Conservation (phyloP, 1,139 yeast species). For the Yamadazyma oceani region DNA sequence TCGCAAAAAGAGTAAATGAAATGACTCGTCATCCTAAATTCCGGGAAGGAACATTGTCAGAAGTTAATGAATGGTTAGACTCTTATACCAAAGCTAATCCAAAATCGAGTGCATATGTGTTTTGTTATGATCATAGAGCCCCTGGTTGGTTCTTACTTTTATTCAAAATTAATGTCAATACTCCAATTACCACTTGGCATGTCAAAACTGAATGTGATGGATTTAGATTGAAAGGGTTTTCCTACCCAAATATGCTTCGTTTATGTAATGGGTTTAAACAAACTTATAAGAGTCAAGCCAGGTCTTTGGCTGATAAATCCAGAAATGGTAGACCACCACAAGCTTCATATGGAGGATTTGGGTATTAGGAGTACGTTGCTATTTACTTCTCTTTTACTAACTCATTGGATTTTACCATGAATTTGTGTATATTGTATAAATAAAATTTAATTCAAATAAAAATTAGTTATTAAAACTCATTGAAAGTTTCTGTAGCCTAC, state of each 20-base stretch:
- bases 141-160: slow-evolving; percentile 91
- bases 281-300: slow-evolving; percentile 42
- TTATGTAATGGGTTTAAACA: slow-evolving; percentile 93
- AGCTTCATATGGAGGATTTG: slow-evolving; percentile 29
- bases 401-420: slow-evolving; percentile 5
- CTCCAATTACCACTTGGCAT: slow-evolving; percentile 83
- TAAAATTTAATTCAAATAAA: slow-evolving; percentile 4
- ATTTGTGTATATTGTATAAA: slow-evolving; percentile 10
- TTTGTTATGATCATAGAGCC: slow-evolving; percentile 84
- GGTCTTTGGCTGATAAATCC: slow-evolving; percentile 15
- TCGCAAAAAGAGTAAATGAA: slow-evolving; percentile 81
- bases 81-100: slow-evolving; percentile 91
- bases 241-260: slow-evolving; percentile 82
- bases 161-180: slow-evolving; percentile 72
- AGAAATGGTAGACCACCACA: slow-evolving; percentile 19
- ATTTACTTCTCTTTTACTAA: no score
- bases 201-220: slow-evolving; percentile 89
- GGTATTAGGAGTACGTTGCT: slow-evolving; percentile 23
- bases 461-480: slow-evolving; percentile 6
- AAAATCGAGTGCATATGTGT: slow-evolving; percentile 85
- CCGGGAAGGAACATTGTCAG: slow-evolving; percentile 76
- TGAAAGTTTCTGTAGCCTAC: slow-evolving; percentile 16
- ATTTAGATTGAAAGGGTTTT: slow-evolving; percentile 71
- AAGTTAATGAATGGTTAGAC: slow-evolving; percentile 84
- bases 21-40: slow-evolving; percentile 87